Percentiles rank a stretch among this genome's conserved stretches.
Evolutionary conservation across 495 filamentous ascomycete genomes (phyloP).

Genomic region (Lophiostoma macrostomum): DNA sequence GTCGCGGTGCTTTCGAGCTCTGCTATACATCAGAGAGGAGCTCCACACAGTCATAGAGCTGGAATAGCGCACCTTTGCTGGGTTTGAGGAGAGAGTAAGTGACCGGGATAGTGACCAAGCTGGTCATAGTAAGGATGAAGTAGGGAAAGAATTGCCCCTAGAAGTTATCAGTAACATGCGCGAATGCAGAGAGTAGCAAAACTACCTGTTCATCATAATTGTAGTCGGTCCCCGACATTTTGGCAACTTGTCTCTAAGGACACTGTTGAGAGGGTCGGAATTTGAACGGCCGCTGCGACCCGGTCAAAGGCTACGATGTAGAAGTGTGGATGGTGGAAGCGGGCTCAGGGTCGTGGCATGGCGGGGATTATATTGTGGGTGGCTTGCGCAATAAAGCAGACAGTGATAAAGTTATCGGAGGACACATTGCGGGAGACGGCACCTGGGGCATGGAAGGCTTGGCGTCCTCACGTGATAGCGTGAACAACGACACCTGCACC

Average conservation of each 20-base stretch:
- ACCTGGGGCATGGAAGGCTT: not conserved
- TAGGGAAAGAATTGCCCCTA: slow-evolving; percentile 98
- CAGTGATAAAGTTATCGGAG: not conserved
- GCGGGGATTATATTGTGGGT: not conserved
- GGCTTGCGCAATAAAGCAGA: not conserved
- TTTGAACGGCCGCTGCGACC: too few species aligned
- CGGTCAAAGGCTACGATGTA: too few species aligned
- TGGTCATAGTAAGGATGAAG: slow-evolving; percentile 88
- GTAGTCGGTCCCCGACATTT: slow-evolving; percentile 74
- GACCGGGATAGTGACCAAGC: slow-evolving; percentile 83
- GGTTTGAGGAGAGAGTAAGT: slow-evolving; percentile 81
- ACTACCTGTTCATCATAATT: slow-evolving; percentile 90
- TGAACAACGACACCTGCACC: too few species aligned
- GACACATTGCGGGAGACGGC: not conserved
- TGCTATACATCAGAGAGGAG: slow-evolving; percentile 26
- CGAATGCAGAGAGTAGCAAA: not conserved
- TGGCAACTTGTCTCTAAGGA: slow-evolving; percentile 2
- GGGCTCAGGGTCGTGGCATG: not conserved
- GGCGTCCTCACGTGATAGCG: not conserved
- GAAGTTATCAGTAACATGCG: slow-evolving; percentile 1
- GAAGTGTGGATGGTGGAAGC: not conserved
- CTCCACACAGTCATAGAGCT: not conserved
- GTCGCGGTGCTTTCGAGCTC: slow-evolving; percentile 65
- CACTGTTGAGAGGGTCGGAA: not conserved
- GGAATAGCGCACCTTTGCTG: slow-evolving; percentile 58